A percentile compares a stretch with the other conserved stretches of the same genome.
phyloP scores from a whole-genome alignment of 768 basidiomycete species.

The Hericium alpestre region DNA sequence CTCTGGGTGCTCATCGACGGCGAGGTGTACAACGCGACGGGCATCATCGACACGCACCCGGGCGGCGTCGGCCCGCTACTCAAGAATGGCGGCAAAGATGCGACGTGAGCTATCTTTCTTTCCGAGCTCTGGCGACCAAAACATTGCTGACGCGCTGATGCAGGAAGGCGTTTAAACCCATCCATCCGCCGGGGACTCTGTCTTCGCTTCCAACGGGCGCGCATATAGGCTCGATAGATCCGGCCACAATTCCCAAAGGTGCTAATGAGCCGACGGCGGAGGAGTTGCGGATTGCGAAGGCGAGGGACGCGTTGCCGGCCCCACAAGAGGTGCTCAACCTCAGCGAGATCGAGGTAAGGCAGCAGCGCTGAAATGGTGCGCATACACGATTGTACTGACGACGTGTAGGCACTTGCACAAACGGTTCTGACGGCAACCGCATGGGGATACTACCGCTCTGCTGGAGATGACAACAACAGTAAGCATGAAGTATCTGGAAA shows the following conservation, averaged over 20 bases:
- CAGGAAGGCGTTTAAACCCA: slow-evolving; percentile 15
- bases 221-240: slow-evolving; percentile 20
- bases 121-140: background rate
- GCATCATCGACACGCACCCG: slow-evolving; percentile 16
- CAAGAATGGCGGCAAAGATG: slow-evolving; percentile 84
- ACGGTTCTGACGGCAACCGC: slow-evolving; percentile 17
- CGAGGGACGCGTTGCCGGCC: slow-evolving; percentile 14
- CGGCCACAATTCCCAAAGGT: slow-evolving; percentile 13
- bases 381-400: background rate
- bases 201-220: slow-evolving; percentile 16
- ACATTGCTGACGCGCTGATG: background rate
- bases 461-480: slow-evolving; percentile 20
- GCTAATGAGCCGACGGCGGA: slow-evolving; percentile 16
- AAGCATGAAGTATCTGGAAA: background rate
- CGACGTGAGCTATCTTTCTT: slow-evolving; percentile 44
- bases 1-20: slow-evolving; percentile 6
- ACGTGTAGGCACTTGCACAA: slow-evolving; percentile 16
- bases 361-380: background rate
- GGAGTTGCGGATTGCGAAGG: slow-evolving; percentile 19
- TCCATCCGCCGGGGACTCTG: slow-evolving; percentile 12
- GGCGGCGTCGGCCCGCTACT: slow-evolving; percentile 80
- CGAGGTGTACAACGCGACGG: slow-evolving; percentile 10
- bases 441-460: slow-evolving; percentile 22
- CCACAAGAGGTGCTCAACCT: slow-evolving; percentile 20
- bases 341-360: slow-evolving; percentile 18